These are phyloP conservation scores for Colletotrichum horii DNA, from an alignment of 2,329 filamentous ascomycete genomes.

Conservation along the genomic window DNA sequence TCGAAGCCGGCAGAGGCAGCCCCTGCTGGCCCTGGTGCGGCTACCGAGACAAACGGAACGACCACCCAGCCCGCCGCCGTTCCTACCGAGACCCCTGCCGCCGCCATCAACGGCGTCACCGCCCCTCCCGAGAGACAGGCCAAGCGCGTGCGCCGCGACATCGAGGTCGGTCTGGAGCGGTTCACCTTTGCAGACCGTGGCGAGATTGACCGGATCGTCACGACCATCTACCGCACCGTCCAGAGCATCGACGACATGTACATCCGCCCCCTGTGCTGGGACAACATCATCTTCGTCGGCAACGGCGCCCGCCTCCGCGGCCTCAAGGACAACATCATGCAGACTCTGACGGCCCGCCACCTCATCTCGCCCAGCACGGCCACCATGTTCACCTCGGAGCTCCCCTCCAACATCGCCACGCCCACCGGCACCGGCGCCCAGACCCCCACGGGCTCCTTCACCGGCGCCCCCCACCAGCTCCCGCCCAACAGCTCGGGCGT, in stretches of 20 bases:
- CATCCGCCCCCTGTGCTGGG: constrained; percentile 88
- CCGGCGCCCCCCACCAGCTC: constrained; percentile 59
- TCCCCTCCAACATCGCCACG: constrained; percentile 92
- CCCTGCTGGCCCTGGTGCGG: constrained; percentile 22
- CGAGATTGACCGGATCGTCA: constrained; percentile 83
- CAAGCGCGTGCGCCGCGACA: constrained; percentile 67
- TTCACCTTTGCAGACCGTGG: constrained; percentile 72
- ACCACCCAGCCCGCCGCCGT: constrained; percentile 18
- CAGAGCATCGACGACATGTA: constrained; percentile 83
- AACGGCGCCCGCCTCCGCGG: constrained; percentile 78
- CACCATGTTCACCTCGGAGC: constrained; percentile 96
- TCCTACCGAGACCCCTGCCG: constrained; percentile 14
- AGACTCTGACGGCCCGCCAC: constrained; percentile 81
- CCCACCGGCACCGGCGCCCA: constrained; percentile 89
- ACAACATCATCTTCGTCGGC: constrained; percentile 88
- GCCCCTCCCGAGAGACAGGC: constrained; percentile 50
- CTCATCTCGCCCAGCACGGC: constrained; percentile 90
- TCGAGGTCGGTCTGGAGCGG: constrained; percentile 79
- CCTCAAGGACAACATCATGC: constrained; percentile 87
- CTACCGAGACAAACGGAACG: constrained; percentile 22
- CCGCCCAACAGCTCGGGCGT: constrained; percentile 58
- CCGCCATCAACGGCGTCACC: constrained; percentile 27
- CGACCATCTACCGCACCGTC: constrained; percentile 82
- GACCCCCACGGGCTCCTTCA: constrained; percentile 75
- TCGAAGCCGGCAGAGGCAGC: constrained; percentile 27